Evolutionary conservation across 2,329 filamentous ascomycete genomes (phyloP).

Genomic region (Cercospora beticola): DNA sequence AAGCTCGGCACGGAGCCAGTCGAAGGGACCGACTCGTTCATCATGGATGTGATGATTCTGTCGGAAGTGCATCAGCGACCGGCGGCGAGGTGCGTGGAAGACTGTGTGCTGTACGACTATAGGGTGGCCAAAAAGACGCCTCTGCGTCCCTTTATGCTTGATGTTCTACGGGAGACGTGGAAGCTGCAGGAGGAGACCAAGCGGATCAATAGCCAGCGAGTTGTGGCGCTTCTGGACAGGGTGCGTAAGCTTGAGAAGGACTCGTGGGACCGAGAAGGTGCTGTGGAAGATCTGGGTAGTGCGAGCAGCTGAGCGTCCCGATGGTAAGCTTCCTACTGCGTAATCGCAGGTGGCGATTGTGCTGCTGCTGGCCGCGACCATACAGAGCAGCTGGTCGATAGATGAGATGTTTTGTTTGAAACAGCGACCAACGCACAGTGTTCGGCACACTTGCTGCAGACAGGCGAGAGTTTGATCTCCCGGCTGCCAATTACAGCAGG

Average conservation of each 20-base stretch:
- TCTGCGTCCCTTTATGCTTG: constrained; percentile 61
- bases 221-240: constrained; percentile 56
- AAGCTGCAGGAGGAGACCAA: constrained; percentile 61
- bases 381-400: not conserved
- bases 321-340: not conserved
- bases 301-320: constrained; percentile 11
- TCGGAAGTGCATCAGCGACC: constrained; percentile 72
- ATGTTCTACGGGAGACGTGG: constrained; percentile 61
- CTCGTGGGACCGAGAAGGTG: constrained; percentile 72
- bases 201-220: constrained; percentile 52
- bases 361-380: not conserved
- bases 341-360: not conserved
- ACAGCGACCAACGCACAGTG: not conserved
- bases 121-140: constrained; percentile 55
- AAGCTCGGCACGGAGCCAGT: constrained; percentile 62
- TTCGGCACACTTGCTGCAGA: constrained; percentile 1
- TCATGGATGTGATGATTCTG: constrained; percentile 64
- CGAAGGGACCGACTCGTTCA: constrained; percentile 54
- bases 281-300: constrained; percentile 55
- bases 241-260: constrained; percentile 65
- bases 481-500: not conserved
- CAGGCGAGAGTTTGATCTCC: not conserved
- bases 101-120: constrained; percentile 79
- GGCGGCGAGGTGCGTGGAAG: constrained; percentile 73
- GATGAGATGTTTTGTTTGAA: constrained; percentile 1